A percentile compares a stretch with the other conserved stretches of the same genome.
phyloP scores from a whole-genome alignment of 768 basidiomycete species.

The Russula foetens region DNA sequence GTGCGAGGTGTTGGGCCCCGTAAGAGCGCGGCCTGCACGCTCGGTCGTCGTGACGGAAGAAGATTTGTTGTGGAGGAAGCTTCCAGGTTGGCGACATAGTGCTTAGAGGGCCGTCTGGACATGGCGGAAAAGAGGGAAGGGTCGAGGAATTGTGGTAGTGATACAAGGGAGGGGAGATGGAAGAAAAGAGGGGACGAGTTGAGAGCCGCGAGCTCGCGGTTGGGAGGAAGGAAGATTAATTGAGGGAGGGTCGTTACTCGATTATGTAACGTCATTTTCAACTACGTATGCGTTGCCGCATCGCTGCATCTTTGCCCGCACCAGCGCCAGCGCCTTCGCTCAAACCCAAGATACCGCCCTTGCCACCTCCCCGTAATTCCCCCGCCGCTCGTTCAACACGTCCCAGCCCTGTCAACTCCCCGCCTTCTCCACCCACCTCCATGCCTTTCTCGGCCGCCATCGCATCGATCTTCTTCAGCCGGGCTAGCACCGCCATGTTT shows the following conservation, averaged over 20 bases:
- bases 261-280: conserved; percentile 1
- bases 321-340: conserved; percentile 38
- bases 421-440: conserved; percentile 36
- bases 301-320: no score
- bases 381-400: conserved; percentile 42
- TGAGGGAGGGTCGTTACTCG: neutral
- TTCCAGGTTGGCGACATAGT: conserved; percentile 35
- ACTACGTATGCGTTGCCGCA: no score
- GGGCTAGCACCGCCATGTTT: conserved; percentile 40
- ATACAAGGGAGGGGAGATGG: neutral
- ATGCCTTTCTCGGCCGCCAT: conserved; percentile 34
- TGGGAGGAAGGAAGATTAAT: no score
- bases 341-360: conserved; percentile 38
- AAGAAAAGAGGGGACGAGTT: neutral
- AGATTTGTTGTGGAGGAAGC: conserved; percentile 48
- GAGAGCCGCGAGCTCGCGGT: neutral
- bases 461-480: conserved; percentile 45
- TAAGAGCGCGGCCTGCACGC: conserved; percentile 39
- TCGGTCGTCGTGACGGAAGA: conserved; percentile 29
- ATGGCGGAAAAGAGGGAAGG: conserved; percentile 13
- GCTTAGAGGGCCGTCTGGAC: conserved; percentile 27
- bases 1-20: conserved; percentile 32
- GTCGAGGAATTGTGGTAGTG: neutral
- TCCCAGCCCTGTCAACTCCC: conserved; percentile 36
- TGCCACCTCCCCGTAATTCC: conserved; percentile 22